Evolutionary conservation across 257 asterid genomes (phyloP), one percentile per base, ranked within the genome.

Genomic region (Euphrasia confusa): DNA sequence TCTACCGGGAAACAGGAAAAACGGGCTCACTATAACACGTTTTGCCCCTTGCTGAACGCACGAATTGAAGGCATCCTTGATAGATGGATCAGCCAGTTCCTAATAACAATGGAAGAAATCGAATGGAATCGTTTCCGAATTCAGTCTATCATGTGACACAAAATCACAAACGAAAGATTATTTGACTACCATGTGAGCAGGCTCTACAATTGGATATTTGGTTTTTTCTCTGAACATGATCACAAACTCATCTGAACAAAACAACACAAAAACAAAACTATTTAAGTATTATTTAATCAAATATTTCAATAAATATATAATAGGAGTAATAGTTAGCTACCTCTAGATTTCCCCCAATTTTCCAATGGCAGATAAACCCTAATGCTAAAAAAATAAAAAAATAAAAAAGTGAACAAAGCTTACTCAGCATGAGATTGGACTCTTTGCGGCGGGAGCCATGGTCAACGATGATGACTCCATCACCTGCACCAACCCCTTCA

Each of bases 51-150:
- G 88, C 67, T 79, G 83, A 71, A 93, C 90, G 66, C 99, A 93
- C 52, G 75, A 77, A 64, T 66, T 44, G 68, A 87, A 93, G 68
- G 99, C 99, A 75, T 82, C 85, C 79, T 74, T 77, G 66, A 93
- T 93, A 24, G 97, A 87, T 18, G 99, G 99, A 71, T 89, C 91
- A 28, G 99, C 97, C 62, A 89, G 78, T 75, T 93, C 99, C 99
- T 93, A 69, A 21, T 56, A 35, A 54, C 61, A 68, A 49, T 5
- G 7, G 15, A 66, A 60, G 64, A 68, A 61, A 52, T 37, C 47
- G 35, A 18, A 28, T 58, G 21, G 48, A 58, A 49, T 57, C 33
- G 30, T 45, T 26, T 32, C 54, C 37, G 26, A 15, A 32, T 42
- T 54, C 60, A 17, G 13, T 1, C 13, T 4, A 45, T 4, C n/a